phyloP scores from a whole-genome alignment of 345 rosid species.

The Murraya paniculata region DNA sequence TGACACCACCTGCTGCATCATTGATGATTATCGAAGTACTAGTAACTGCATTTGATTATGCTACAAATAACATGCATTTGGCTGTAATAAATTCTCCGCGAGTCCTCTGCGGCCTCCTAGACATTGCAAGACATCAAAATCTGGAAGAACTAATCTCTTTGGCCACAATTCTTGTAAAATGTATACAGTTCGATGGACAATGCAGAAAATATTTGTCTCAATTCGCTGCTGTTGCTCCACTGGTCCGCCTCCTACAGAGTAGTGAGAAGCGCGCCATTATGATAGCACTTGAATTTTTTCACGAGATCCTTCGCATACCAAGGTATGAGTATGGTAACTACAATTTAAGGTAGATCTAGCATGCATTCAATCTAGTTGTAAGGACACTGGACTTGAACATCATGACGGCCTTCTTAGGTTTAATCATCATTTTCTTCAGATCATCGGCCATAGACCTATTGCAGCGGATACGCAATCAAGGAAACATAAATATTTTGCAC shows the following conservation, averaged over 20 bases:
- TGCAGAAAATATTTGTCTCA: slow-evolving; percentile 61
- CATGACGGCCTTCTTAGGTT: neutral
- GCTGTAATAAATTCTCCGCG: slow-evolving; percentile 70
- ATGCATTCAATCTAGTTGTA: neutral
- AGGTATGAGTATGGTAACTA: slow-evolving; percentile 40
- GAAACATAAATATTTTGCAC: slow-evolving; percentile 42
- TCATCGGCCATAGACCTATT: slow-evolving; percentile 58
- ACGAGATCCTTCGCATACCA: slow-evolving; percentile 73
- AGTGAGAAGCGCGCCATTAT: slow-evolving; percentile 45
- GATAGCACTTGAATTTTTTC: slow-evolving; percentile 67
- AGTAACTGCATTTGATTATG: slow-evolving; percentile 75
- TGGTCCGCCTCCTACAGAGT: slow-evolving; percentile 54
- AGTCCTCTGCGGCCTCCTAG: slow-evolving; percentile 58
- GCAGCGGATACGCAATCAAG: slow-evolving; percentile 61
- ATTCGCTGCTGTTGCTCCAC: slow-evolving; percentile 56
- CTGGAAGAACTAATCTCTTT: slow-evolving; percentile 55
- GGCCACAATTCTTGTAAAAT: slow-evolving; percentile 69
- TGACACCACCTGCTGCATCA: slow-evolving; percentile 84
- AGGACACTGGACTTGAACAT: neutral
- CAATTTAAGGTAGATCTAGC: neutral
- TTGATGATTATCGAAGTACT: slow-evolving; percentile 84
- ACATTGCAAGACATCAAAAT: slow-evolving; percentile 50
- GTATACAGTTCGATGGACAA: slow-evolving; percentile 85
- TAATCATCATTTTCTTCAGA: slow-evolving; percentile 40
- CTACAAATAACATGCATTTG: slow-evolving; percentile 65